Conservation (phyloP, 2,329 filamentous ascomycete genomes). For the Diaporthe australafricana region DNA sequence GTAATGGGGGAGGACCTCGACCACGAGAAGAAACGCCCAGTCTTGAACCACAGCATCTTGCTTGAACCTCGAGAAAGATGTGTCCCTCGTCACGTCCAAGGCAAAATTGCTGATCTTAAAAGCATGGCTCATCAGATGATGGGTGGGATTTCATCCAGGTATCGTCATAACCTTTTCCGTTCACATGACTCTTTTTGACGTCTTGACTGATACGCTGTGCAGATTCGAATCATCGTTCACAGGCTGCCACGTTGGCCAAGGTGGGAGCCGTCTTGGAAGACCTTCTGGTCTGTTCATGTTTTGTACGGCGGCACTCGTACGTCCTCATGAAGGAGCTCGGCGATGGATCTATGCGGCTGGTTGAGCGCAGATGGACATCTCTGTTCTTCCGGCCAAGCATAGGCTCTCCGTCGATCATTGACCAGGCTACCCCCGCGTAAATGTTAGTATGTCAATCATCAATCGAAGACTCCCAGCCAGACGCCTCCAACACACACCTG, state of each 20-base stretch:
- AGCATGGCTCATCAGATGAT: neutral
- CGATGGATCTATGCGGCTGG: neutral
- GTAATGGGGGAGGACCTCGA: neutral
- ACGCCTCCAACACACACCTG: neutral
- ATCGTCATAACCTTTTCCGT: neutral
- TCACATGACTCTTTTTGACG: neutral
- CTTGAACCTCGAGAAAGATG: neutral
- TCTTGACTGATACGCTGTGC: neutral
- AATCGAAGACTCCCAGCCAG: neutral
- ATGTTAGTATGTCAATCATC: neutral
- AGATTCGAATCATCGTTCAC: neutral
- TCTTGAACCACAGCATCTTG: neutral
- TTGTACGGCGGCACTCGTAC: neutral
- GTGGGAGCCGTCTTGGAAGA: neutral
- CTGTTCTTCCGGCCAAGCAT: neutral
- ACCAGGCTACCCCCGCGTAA: neutral
- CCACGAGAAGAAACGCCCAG: too few relatives aligned
- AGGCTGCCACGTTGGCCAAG: neutral
- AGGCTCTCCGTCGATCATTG: too few relatives aligned
- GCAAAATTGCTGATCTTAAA: neutral
- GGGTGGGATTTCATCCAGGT: neutral
- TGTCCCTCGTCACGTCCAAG: neutral
- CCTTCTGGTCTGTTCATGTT: neutral
- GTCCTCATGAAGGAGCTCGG: neutral
- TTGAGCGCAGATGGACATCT: neutral